phyloP scores from a whole-genome alignment of 805 yeast genomes.

The Saturnispora halmiae region DNA sequence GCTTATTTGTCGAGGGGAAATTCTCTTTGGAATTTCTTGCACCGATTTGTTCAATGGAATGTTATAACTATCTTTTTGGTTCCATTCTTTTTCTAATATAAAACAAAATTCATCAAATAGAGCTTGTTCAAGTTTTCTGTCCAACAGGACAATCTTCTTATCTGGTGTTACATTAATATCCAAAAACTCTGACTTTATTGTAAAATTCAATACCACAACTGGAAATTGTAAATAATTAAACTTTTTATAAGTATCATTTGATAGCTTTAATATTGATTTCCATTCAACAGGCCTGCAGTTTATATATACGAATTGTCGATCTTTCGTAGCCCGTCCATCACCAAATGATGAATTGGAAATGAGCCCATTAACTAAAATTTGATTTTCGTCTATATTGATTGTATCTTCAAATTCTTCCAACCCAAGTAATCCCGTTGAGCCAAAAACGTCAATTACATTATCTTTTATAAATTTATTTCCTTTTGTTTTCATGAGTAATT shows the following conservation, averaged over 20 bases:
- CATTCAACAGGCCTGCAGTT: constrained; percentile 68
- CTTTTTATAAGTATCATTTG: constrained; percentile 65
- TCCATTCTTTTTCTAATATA: constrained; percentile 39
- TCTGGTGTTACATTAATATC: constrained; percentile 93
- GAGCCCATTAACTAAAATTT: constrained; percentile 42
- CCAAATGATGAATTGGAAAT: constrained; percentile 77
- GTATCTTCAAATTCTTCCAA: constrained; percentile 41
- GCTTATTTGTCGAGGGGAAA: constrained; percentile 5
- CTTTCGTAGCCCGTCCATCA: constrained; percentile 58
- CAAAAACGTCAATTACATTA: constrained; percentile 61
- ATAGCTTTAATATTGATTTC: constrained; percentile 43
- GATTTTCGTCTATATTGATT: constrained; percentile 30
- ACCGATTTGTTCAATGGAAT: constrained; percentile 10
- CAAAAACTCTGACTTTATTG: constrained; percentile 39
- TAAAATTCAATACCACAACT: constrained; percentile 51
- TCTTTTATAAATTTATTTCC: constrained; percentile 41
- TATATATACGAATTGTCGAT: constrained; percentile 66
- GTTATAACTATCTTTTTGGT: constrained; percentile 10
- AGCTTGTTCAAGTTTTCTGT: constrained; percentile 42
- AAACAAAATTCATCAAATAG: constrained; percentile 48
- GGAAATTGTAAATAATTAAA: constrained; percentile 73
- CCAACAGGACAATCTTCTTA: constrained; percentile 63
- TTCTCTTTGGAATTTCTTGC: constrained; percentile 5
- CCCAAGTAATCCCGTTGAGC: constrained; percentile 54
- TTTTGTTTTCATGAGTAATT: constrained; percentile 48